Conservation (phyloP, 139 green algal genomes). For the Chloropicon primus region DNA sequence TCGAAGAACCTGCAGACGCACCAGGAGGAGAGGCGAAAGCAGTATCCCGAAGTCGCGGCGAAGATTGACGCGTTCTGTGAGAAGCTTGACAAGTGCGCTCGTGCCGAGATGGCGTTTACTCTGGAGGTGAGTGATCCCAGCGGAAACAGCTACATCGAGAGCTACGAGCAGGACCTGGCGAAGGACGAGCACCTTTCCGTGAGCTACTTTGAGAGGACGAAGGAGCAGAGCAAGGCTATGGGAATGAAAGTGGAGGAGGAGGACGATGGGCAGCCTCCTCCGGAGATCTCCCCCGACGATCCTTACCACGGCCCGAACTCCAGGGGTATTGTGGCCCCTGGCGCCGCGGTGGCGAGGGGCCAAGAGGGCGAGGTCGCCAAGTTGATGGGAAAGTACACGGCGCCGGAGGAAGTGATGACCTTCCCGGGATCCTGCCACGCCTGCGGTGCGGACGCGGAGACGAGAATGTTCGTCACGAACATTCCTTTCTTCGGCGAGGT, state of each 20-base stretch:
- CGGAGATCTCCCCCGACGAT: neutral
- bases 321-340: neutral
- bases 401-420: slow-evolving; percentile 34
- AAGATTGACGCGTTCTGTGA: slow-evolving; percentile 29
- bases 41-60: slow-evolving; percentile 22
- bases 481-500: slow-evolving; percentile 22
- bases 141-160: slow-evolving; percentile 45
- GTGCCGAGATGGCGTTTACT: slow-evolving; percentile 32
- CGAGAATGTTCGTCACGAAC: slow-evolving; percentile 32
- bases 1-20: slow-evolving; percentile 16
- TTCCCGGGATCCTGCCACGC: slow-evolving; percentile 34
- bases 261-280: too few relatives aligned
- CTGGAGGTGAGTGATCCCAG: slow-evolving; percentile 38
- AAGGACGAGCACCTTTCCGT: slow-evolving; percentile 18
- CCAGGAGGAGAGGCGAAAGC: slow-evolving; percentile 25
- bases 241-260: neutral
- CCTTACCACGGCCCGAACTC: neutral
- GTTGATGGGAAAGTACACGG: slow-evolving; percentile 19
- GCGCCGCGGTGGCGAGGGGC: slow-evolving; percentile 9
- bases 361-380: neutral
- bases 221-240: slow-evolving; percentile 22
- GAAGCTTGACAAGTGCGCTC: slow-evolving; percentile 31
- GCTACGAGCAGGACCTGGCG: neutral
- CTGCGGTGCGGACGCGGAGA: slow-evolving; percentile 22
- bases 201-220: slow-evolving; percentile 21